These are phyloP conservation scores for Wickerhamomyces sp. DNA, from an alignment of 1,139 yeast genomes.

Conservation along the genomic window DNA sequence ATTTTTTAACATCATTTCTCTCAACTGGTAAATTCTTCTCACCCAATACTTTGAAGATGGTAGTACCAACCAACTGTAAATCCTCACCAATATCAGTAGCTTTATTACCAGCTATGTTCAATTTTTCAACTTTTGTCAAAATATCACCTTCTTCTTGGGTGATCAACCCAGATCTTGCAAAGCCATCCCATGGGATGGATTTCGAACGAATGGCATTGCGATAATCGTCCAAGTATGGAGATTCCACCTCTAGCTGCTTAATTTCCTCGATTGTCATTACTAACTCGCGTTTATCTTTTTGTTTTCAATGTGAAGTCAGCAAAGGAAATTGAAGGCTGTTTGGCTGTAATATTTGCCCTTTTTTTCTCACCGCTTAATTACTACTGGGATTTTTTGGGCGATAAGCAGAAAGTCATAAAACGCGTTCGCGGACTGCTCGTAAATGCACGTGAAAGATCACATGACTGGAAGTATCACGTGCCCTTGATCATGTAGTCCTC, in stretches of 20 bases:
- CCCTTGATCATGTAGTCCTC: no score
- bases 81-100: slow-evolving; percentile 1
- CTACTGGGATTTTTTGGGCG: no score
- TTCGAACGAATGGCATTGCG: slow-evolving; percentile 72
- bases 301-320: neutral
- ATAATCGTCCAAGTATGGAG: slow-evolving; percentile 68
- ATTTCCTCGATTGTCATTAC: neutral
- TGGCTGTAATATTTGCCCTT: no score
- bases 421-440: no score
- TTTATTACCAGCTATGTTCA: slow-evolving; percentile 6
- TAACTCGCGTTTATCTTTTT: no score
- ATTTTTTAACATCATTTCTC: slow-evolving; percentile 60
- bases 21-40: slow-evolving; percentile 17
- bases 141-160: slow-evolving; percentile 60
- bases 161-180: slow-evolving; percentile 69
- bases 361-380: no score
- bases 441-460: no score
- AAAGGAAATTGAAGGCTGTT: no score
- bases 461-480: no score
- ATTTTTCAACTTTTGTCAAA: slow-evolving; percentile 60
- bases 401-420: no score
- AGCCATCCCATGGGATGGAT: slow-evolving; percentile 91
- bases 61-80: slow-evolving; percentile 6
- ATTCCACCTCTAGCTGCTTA: slow-evolving; percentile 34
- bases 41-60: slow-evolving; percentile 10